Base-by-base conservation (phyloP, 345 rosid genomes). In the Laguncularia racemosa region DNA sequence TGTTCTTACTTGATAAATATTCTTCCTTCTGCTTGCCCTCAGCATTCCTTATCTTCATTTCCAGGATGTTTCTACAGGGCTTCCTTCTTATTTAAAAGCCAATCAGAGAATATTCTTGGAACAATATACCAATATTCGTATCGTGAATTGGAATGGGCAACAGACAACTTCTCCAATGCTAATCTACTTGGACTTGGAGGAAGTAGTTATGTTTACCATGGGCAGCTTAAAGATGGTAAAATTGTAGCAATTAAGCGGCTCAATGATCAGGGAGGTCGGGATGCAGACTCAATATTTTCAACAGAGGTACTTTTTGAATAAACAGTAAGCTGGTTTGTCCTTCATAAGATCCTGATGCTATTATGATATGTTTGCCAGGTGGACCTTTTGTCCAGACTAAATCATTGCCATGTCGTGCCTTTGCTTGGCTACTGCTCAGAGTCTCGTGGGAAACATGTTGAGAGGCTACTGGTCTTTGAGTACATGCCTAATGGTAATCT, bases 331-430 rank as follows among this genome's bases (percentile, higher is more conserved):
- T 12, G 46, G 38, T 48, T 57, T 33, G 19, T 48, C 33, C 49
- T 12, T 58, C 46, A 53, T 43, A 7, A 16, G 13, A 18, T 19
- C 50, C 20, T 64, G 14, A 16, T 48, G 13, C n/a, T 48, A 18
- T 9, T 53, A 33, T 18, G 48, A 48, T 59, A 58, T 46, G 65
- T 70, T 62, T 72, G 44, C 54, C 73, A 93, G 99, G 91, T 89
- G 21, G 88, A 89, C 71, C 67, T 93, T 57, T 70, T 93, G 56
- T 73, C 95, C 50, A 85, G 95, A 69, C 89, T 93, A 58, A 87
- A 93, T 73, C 99, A 93, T 61, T 89, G 83, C 71, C 97, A 89
- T 12, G 95, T 93, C 61, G 99, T 93, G 66, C 97, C 97, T 2
- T 73, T 93, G 65, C 71, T 87, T 47, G 99, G 99, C 50, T 93